phyloP scores from a whole-genome alignment of 225 moss, liverwort and hornwort species.

The Physcomitrellopsis africana region DNA sequence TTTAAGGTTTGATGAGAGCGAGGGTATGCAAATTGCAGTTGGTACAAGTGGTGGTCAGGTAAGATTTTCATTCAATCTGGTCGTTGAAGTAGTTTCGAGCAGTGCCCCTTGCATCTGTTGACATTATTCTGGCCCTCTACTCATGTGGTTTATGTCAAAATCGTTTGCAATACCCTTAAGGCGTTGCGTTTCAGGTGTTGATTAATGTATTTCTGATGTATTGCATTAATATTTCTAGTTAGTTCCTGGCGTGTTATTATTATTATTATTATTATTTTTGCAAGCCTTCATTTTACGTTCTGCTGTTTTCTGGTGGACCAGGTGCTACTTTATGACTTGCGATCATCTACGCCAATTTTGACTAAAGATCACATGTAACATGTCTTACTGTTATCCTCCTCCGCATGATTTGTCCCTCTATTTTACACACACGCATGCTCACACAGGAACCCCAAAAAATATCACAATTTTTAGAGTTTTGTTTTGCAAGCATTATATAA shows the following conservation, averaged over 20 bases:
- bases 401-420: not conserved
- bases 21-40: conserved; percentile 92
- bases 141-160: not conserved
- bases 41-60: conserved; percentile 93
- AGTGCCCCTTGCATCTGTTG: not conserved
- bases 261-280: conserved; percentile 1
- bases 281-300: conserved; percentile 11
- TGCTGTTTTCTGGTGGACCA: conserved; percentile 26
- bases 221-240: not conserved
- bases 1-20: conserved; percentile 84
- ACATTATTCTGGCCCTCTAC: not conserved
- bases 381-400: conserved; percentile 17
- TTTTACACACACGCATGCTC: not conserved
- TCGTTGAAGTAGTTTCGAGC: not conserved
- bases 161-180: not conserved
- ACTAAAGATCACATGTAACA: conserved; percentile 94
- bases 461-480: not conserved
- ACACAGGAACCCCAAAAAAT: conserved; percentile 1
- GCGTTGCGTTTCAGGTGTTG: conserved; percentile 1
- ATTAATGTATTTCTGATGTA: not conserved
- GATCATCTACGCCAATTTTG: conserved; percentile 77
- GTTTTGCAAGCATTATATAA: not conserved
- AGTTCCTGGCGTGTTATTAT: not conserved
- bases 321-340: conserved; percentile 90
- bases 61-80: conserved; percentile 18